These are phyloP conservation scores for Cordyceps pruinosa DNA, from an alignment of 2,329 filamentous ascomycete genomes.

Conservation along the genomic window DNA sequence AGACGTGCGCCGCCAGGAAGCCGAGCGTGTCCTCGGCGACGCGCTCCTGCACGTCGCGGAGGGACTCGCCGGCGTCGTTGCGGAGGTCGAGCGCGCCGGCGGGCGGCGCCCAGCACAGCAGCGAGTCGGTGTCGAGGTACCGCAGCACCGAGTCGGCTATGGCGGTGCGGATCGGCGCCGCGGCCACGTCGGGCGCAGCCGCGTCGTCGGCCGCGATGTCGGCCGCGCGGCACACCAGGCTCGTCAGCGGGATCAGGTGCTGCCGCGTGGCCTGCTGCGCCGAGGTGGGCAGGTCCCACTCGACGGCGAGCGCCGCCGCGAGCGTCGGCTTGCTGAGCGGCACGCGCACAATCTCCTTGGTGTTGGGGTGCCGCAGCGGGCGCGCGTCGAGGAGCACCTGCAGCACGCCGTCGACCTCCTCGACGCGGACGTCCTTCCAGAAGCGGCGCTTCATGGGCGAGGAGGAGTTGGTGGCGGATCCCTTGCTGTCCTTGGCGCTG, in stretches of 20 bases:
- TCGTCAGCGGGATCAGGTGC: conserved; percentile 86
- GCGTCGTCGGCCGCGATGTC: conserved; percentile 69
- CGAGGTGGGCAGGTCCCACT: conserved; percentile 84
- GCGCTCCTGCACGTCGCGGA: conserved; percentile 66
- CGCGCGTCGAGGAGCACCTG: conserved; percentile 70
- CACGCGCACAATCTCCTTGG: conserved; percentile 64
- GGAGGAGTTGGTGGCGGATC: neutral
- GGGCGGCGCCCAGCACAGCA: conserved; percentile 77
- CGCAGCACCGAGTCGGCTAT: conserved; percentile 67
- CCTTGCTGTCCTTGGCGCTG: conserved; percentile 26
- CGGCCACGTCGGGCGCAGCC: conserved; percentile 18
- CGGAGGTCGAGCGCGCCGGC: conserved; percentile 40
- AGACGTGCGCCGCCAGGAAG: conserved; percentile 65
- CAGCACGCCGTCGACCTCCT: conserved; percentile 51
- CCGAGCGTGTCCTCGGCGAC: conserved; percentile 64
- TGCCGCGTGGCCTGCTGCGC: conserved; percentile 77
- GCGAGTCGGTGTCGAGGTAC: conserved; percentile 85
- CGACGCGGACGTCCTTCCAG: conserved; percentile 77
- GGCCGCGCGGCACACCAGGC: conserved; percentile 72
- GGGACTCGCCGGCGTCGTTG: conserved; percentile 45
- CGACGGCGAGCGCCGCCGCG: conserved; percentile 76
- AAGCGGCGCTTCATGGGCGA: conserved; percentile 61
- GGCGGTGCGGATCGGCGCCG: conserved; percentile 50
- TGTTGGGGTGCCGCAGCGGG: conserved; percentile 69
- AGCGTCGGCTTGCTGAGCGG: conserved; percentile 73